These are phyloP conservation scores for Botrytis tulipae DNA, from an alignment of 2,329 filamentous ascomycete species.

Conservation along the genomic window DNA sequence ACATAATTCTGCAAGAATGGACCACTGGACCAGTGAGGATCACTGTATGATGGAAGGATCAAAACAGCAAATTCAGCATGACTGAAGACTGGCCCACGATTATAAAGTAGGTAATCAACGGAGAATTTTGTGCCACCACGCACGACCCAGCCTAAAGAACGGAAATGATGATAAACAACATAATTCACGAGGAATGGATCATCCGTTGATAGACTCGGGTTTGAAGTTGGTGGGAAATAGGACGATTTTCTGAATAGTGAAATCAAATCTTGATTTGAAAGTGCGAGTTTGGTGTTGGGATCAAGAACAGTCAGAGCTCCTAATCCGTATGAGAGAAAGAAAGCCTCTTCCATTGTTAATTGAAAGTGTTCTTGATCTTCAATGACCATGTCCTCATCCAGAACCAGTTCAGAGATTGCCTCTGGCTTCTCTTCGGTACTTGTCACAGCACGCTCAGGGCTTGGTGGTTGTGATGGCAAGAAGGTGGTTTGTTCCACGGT, in stretches of 20 bases:
- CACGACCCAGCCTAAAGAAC: slow-evolving; percentile 91
- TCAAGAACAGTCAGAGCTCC: slow-evolving; percentile 68
- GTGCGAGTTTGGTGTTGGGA: slow-evolving; percentile 41
- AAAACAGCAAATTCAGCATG: slow-evolving; percentile 92
- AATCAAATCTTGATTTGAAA: slow-evolving; percentile 17
- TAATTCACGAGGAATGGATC: slow-evolving; percentile 86
- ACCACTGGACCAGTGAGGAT: slow-evolving; percentile 65
- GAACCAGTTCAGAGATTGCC: not conserved
- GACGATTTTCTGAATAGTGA: slow-evolving; percentile 54
- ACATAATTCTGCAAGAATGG: slow-evolving; percentile 50
- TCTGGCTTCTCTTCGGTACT: slow-evolving; percentile 16
- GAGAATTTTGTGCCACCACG: slow-evolving; percentile 92
- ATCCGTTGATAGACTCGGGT: slow-evolving; percentile 60
- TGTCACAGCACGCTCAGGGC: slow-evolving; percentile 26
- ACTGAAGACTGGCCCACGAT: slow-evolving; percentile 87
- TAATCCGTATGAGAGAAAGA: slow-evolving; percentile 82
- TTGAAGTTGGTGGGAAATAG: slow-evolving; percentile 58
- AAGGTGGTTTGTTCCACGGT: slow-evolving; percentile 65
- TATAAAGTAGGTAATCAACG: slow-evolving; percentile 91
- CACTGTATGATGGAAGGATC: slow-evolving; percentile 76
- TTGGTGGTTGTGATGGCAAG: slow-evolving; percentile 46
- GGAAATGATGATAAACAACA: slow-evolving; percentile 91
- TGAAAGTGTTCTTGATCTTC: slow-evolving; percentile 82
- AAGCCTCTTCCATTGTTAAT: slow-evolving; percentile 83
- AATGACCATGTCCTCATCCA: slow-evolving; percentile 38